Base-by-base conservation (phyloP, 768 basidiomycete species). In the Exidia glandulosa region DNA sequence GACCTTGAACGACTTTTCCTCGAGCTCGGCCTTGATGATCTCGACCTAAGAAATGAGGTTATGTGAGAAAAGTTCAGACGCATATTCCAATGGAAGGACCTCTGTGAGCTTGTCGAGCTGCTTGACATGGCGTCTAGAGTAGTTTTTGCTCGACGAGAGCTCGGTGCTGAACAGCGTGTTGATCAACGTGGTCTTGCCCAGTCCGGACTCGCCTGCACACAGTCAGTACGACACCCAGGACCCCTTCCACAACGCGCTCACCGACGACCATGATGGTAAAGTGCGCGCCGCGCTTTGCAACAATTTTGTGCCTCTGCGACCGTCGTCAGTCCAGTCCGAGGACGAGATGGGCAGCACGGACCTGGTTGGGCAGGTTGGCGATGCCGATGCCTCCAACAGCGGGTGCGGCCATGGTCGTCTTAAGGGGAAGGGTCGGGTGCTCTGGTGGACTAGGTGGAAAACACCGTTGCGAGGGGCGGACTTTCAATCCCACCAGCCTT, bases 221-320 rank as follows among this genome's bases (percentile, higher is more conserved):
- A 10, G 14, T 47, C 27, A 29, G 56, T 6, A 14, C 23, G 56
- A n/a, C 27, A 4, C 12, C 13, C 9, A 64, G 1, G 55, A 50
- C 19, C 54, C 30, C 25, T 47, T 30, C 23, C 27, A 65, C 30
- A 52, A 19, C 23, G 57, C 31, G 71, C 88, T 71, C 68, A 92
- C 96, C 96, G 62, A 97, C 94, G 50, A 97, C 96, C 96, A 99
- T 99, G 69, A 99, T 84, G 60, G 96, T 98, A 77, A 97, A 97
- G 77, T 97, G 94, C 6, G 89, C 92, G 62, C 96, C 96, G 69
- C 81, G 86, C 79, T 97, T 95, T 63, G 93, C 94, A 64, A 98
- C 94, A 71, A 98, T 98, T 81, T 97, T 97, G 80, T 99, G 96
- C 79, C 90, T 86, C 94, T 97, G 71, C 56, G 64, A 30, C n/a